phyloP scores from a whole-genome alignment of 225 moss, liverwort and hornwort genomes.

The Rhytidiadelphus loreus region DNA sequence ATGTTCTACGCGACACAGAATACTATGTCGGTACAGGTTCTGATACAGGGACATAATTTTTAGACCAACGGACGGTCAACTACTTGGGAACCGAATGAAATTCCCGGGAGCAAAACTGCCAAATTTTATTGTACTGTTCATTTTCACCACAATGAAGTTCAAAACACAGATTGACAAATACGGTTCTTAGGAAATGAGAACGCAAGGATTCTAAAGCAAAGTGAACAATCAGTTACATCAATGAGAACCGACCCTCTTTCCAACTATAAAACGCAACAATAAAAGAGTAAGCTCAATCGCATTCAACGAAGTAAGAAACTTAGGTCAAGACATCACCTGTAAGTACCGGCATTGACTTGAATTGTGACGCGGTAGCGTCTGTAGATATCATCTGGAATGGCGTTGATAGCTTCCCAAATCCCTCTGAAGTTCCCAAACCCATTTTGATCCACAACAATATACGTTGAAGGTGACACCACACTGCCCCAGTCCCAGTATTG shows the following conservation, averaged over 20 bases:
- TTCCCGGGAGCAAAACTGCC: not conserved
- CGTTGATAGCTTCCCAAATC: constrained; percentile 16
- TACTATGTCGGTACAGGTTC: not conserved
- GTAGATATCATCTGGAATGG: constrained; percentile 2
- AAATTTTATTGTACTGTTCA: not conserved
- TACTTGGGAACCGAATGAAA: not conserved
- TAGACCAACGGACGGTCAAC: not conserved
- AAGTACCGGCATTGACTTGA: constrained; percentile 37
- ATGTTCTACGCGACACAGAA: not conserved
- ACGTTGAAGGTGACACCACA: constrained; percentile 12
- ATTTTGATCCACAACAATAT: constrained; percentile 32
- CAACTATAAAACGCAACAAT: not conserved
- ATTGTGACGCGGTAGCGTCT: constrained; percentile 30
- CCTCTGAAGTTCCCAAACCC: constrained; percentile 18
- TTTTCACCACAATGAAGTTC: not conserved
- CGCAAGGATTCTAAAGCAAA: not conserved
- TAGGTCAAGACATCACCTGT: not conserved
- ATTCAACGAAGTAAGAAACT: not conserved
- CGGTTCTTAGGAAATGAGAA: not conserved
- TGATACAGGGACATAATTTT: no score
- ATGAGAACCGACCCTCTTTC: not conserved
- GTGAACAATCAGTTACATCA: not conserved
- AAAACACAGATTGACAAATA: not conserved
- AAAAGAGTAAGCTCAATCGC: not conserved
- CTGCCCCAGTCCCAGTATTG: constrained; percentile 31